Conservation (phyloP, 306 rosid genomes). For the Alnus rubra region DNA sequence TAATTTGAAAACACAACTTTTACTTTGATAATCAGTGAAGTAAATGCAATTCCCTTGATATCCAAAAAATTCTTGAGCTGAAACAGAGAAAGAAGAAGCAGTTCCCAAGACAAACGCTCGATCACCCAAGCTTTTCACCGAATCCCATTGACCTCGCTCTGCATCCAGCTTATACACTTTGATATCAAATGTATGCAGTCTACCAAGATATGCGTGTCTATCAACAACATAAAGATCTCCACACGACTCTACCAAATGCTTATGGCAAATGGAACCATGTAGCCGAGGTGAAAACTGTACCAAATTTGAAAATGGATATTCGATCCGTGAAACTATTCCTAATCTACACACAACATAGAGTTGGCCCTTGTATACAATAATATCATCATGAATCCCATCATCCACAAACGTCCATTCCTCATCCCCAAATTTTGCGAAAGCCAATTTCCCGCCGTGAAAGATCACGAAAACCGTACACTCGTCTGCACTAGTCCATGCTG, state of each 20-base stretch:
- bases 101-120: conserved; percentile 31
- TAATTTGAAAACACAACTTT: neutral
- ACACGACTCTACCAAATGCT: conserved; percentile 65
- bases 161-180: conserved; percentile 48
- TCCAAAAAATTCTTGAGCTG: conserved; percentile 29
- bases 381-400: conserved; percentile 45
- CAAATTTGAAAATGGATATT: conserved; percentile 34
- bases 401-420: conserved; percentile 40
- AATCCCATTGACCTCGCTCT: conserved; percentile 46
- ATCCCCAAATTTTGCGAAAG: conserved; percentile 44
- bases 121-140: conserved; percentile 36
- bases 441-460: conserved; percentile 46
- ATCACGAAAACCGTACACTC: conserved; percentile 38
- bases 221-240: conserved; percentile 70
- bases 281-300: conserved; percentile 57
- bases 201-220: conserved; percentile 21
- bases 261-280: conserved; percentile 52
- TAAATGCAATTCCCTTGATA: conserved; percentile 40
- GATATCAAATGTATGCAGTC: conserved; percentile 21
- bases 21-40: conserved; percentile 22
- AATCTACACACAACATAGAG: conserved; percentile 57
- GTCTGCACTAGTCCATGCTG: conserved; percentile 31
- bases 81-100: conserved; percentile 32
- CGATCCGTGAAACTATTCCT: conserved; percentile 71
- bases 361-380: conserved; percentile 50